These are phyloP conservation scores for Tolypocladium guangdongense DNA, from an alignment of 2,329 filamentous ascomycete species.

Conservation along the genomic window DNA sequence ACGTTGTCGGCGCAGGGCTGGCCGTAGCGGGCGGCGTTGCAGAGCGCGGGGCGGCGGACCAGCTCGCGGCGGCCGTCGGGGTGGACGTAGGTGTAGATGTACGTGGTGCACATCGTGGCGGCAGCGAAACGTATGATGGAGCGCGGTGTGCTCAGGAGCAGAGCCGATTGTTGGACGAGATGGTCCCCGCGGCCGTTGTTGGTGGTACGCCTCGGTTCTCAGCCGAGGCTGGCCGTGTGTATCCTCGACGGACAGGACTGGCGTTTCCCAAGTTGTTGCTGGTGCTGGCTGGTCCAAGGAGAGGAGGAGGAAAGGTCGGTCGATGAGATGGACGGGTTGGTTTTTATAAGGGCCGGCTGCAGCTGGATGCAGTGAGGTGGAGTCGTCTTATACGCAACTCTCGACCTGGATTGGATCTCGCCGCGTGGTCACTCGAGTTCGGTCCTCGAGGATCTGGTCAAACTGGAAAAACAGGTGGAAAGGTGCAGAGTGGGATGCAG, in stretches of 20 bases:
- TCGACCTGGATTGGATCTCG: neutral
- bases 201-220: neutral
- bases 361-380: neutral
- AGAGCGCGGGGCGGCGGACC: conserved; percentile 24
- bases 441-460: neutral
- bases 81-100: conserved; percentile 35
- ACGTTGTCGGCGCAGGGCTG: conserved; percentile 30
- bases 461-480: neutral
- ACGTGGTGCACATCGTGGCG: conserved; percentile 39
- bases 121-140: conserved; percentile 5
- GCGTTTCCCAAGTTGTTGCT: too few species aligned
- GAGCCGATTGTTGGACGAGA: neutral
- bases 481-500: neutral
- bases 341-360: neutral
- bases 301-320: neutral
- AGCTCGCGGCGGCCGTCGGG: conserved; percentile 29
- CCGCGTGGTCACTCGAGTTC: neutral
- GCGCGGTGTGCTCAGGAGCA: neutral
- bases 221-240: neutral
- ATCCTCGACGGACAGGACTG: neutral
- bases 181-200: neutral
- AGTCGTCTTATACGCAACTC: neutral
- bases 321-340: neutral
- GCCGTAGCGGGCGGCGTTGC: conserved; percentile 27
- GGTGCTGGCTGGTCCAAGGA: neutral